phyloP scores from a whole-genome alignment of 495 filamentous ascomycete species.

The Friedmanniomyces simplex region DNA sequence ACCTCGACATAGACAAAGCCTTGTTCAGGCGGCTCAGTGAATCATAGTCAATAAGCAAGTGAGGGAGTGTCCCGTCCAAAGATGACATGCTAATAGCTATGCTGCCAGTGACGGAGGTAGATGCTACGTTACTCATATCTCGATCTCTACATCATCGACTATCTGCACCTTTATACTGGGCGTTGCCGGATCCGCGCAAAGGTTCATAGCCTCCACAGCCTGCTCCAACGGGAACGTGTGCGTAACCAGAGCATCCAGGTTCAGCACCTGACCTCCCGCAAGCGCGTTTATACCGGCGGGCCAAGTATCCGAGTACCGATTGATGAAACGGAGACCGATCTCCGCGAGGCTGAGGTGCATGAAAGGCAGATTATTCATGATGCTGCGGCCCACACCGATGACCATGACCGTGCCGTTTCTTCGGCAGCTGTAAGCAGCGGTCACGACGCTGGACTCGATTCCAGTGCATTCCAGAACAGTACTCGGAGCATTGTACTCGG shows the following conservation, averaged over 20 bases:
- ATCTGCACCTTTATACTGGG: constrained; percentile 52
- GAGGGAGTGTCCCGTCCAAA: too few relatives aligned
- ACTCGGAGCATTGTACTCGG: constrained; percentile 3
- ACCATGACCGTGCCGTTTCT: constrained; percentile 52
- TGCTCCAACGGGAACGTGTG: constrained; percentile 47
- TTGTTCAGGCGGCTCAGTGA: too few relatives aligned
- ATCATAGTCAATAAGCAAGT: too few relatives aligned
- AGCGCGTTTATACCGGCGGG: constrained; percentile 43
- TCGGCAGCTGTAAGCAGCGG: constrained; percentile 45
- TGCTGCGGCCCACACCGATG: constrained; percentile 49
- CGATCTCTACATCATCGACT: constrained; percentile 33
- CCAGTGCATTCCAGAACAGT: constrained; percentile 56
- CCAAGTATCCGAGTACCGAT: constrained; percentile 56
- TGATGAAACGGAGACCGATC: constrained; percentile 55
- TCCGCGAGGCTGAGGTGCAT: constrained; percentile 55
- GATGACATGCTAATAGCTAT: too few relatives aligned
- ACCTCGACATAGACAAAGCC: too few relatives aligned
- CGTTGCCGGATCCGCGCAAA: constrained; percentile 38
- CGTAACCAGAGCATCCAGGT: constrained; percentile 41
- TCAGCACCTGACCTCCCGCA: constrained; percentile 36
- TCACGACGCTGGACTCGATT: constrained; percentile 48
- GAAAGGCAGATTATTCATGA: constrained; percentile 55
- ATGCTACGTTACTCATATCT: not conserved
- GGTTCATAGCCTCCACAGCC: constrained; percentile 44
- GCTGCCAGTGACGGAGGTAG: too few relatives aligned